Percentiles rank a stretch among this genome's conserved stretches.
These are phyloP conservation scores for Aspergillus felis DNA, from an alignment of 2,329 filamentous ascomycete species.

Conservation along the genomic window DNA sequence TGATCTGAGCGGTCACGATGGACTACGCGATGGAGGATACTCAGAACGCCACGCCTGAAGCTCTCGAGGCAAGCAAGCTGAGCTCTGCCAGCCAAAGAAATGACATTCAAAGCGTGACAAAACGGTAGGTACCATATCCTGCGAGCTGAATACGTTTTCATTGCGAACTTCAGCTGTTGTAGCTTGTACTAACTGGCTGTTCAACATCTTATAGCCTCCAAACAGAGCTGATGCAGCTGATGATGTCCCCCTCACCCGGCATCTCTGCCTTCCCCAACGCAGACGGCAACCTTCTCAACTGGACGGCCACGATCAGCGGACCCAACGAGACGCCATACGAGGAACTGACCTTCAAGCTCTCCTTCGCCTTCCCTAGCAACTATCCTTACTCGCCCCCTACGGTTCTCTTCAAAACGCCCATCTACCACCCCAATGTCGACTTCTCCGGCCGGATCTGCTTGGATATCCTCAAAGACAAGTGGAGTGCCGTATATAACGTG, in stretches of 20 bases:
- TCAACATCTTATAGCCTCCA: conserved; percentile 63
- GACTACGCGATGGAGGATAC: conserved; percentile 57
- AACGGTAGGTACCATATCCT: conserved; percentile 55
- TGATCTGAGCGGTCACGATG: conserved; percentile 34
- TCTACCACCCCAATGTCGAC: conserved; percentile 98
- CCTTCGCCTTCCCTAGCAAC: conserved; percentile 83
- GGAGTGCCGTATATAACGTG: conserved; percentile 96
- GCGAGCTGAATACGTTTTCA: neutral
- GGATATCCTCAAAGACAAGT: conserved; percentile 98
- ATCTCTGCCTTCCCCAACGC: conserved; percentile 91
- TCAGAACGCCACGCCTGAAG: conserved; percentile 65
- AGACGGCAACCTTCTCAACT: conserved; percentile 84
- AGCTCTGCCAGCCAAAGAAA: conserved; percentile 51
- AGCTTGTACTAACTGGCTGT: neutral
- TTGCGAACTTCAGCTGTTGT: neutral
- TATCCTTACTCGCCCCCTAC: conserved; percentile 90
- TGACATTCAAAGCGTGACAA: conserved; percentile 71
- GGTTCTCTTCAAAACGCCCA: conserved; percentile 95
- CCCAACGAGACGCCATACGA: conserved; percentile 90
- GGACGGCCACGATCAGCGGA: conserved; percentile 91
- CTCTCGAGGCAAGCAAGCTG: conserved; percentile 60
- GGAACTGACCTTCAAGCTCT: conserved; percentile 83
- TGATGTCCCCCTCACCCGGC: conserved; percentile 90
- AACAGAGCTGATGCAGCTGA: conserved; percentile 96
- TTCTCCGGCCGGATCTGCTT: conserved; percentile 95